phyloP scores from a whole-genome alignment of 1,284 basidiomycete species.

The Phlebopus sp. region DNA sequence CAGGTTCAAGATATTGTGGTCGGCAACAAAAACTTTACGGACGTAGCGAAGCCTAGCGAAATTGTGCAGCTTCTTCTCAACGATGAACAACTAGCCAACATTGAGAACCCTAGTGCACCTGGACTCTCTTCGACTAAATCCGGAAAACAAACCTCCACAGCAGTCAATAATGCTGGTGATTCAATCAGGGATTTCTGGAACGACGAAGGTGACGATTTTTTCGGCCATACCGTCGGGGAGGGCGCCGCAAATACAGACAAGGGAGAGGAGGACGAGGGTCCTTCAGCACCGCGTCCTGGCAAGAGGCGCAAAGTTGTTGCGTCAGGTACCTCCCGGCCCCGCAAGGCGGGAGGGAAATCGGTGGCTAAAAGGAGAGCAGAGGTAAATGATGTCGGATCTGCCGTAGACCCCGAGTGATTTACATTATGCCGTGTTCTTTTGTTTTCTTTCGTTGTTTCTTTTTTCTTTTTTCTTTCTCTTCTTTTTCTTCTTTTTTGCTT shows the following conservation, averaged over 20 bases:
- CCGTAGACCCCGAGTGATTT: constrained; percentile 29
- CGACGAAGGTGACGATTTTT: constrained; percentile 82
- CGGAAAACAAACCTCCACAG: constrained; percentile 35
- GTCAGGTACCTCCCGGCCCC: constrained; percentile 20
- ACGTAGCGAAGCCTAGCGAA: constrained; percentile 94
- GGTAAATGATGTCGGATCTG: constrained; percentile 23
- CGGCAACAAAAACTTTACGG: constrained; percentile 91
- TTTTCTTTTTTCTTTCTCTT: constrained; percentile 10
- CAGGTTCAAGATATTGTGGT: constrained; percentile 99
- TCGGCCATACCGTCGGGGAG: constrained; percentile 46
- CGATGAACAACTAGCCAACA: constrained; percentile 82
- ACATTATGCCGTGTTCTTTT: constrained; percentile 7
- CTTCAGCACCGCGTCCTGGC: constrained; percentile 25
- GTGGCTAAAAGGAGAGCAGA: constrained; percentile 32
- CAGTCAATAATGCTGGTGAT: constrained; percentile 33
- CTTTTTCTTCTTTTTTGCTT: constrained; percentile 11
- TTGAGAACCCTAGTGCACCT: constrained; percentile 44
- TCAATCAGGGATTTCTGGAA: constrained; percentile 71
- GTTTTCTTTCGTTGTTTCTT: constrained; percentile 9
- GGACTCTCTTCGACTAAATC: constrained; percentile 39
- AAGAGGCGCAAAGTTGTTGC: constrained; percentile 35
- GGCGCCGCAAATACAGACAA: constrained; percentile 31
- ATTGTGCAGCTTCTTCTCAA: constrained; percentile 95
- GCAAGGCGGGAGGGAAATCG: constrained; percentile 32
- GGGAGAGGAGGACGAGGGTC: constrained; percentile 33